These are phyloP conservation scores for Clarireedia sp. DNA, from an alignment of 2,329 filamentous ascomycete species.

Conservation along the genomic window DNA sequence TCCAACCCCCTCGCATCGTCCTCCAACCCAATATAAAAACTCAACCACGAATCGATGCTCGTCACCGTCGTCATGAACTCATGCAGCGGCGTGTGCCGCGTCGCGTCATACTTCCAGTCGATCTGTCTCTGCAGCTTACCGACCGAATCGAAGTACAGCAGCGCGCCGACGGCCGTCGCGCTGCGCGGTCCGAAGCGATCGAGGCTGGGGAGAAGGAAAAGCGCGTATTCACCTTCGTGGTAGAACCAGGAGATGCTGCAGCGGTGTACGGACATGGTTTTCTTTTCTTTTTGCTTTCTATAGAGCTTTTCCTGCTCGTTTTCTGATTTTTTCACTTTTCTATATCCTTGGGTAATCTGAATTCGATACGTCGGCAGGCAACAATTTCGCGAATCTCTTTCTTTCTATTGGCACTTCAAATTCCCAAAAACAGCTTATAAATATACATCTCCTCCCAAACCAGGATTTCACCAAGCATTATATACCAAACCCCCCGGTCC, in stretches of 20 bases:
- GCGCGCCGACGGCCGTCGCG: background rate
- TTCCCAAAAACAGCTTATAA: no score
- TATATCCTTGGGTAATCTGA: no score
- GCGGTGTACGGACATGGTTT: background rate
- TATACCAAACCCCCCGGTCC: no score
- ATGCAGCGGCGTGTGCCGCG: background rate
- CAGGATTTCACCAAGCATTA: no score
- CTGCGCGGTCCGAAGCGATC: background rate
- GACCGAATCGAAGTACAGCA: background rate
- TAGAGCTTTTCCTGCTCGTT: no score
- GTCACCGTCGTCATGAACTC: background rate
- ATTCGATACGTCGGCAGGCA: no score
- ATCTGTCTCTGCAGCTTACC: background rate
- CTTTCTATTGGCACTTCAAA: no score
- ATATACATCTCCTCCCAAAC: no score
- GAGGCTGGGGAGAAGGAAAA: background rate
- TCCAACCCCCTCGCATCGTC: background rate
- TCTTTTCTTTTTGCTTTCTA: no score
- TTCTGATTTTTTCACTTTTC: no score
- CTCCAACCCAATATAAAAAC: background rate
- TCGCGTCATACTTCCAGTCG: background rate
- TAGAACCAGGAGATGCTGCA: background rate
- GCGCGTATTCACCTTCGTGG: background rate
- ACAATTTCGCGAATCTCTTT: no score
- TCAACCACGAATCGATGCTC: background rate